Percentiles rank a stretch among this genome's conserved stretches.
phyloP scores from a whole-genome alignment of 495 filamentous ascomycete genomes.

The Penicillium bovifimosum region DNA sequence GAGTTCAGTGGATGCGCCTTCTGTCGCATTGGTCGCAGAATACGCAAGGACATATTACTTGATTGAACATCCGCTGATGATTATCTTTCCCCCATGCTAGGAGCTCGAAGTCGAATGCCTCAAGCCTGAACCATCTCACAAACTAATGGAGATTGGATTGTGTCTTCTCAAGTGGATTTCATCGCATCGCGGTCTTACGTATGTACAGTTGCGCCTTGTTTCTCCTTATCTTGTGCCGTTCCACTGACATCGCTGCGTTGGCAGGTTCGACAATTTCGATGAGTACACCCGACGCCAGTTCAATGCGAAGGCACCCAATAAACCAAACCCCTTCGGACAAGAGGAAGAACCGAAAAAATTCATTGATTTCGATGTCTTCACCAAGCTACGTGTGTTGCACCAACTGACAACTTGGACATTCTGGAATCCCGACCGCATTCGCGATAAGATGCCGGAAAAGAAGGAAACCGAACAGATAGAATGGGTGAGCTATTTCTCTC shows the following conservation, averaged over 20 bases:
- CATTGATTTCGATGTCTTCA: constrained; percentile 73
- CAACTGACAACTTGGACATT: constrained; percentile 90
- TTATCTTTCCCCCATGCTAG: constrained; percentile 38
- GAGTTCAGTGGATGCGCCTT: constrained; percentile 3
- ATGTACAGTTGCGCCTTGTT: constrained; percentile 32
- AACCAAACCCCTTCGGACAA: constrained; percentile 79
- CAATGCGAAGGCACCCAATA: constrained; percentile 66
- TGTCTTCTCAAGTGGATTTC: constrained; percentile 88
- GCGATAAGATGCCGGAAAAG: constrained; percentile 79
- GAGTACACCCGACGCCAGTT: constrained; percentile 92
- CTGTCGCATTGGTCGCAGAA: constrained; percentile 3
- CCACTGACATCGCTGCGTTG: constrained; percentile 3
- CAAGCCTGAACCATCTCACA: constrained; percentile 64
- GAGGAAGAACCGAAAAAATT: constrained; percentile 70
- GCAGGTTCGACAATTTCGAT: constrained; percentile 81
- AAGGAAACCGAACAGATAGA: constrained; percentile 72
- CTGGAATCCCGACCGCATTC: constrained; percentile 74
- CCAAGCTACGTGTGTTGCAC: constrained; percentile 83
- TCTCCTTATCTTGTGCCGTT: neutral
- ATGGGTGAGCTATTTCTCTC: constrained; percentile 58
- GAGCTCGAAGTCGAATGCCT: constrained; percentile 86
- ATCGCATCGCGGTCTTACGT: constrained; percentile 87
- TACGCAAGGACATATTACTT: neutral
- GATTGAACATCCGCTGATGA: constrained; percentile 8
- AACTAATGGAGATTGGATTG: constrained; percentile 77